Evolutionary conservation across 352 stramenopile species (phyloP).

Genomic region (Phytophthora palmivora): DNA sequence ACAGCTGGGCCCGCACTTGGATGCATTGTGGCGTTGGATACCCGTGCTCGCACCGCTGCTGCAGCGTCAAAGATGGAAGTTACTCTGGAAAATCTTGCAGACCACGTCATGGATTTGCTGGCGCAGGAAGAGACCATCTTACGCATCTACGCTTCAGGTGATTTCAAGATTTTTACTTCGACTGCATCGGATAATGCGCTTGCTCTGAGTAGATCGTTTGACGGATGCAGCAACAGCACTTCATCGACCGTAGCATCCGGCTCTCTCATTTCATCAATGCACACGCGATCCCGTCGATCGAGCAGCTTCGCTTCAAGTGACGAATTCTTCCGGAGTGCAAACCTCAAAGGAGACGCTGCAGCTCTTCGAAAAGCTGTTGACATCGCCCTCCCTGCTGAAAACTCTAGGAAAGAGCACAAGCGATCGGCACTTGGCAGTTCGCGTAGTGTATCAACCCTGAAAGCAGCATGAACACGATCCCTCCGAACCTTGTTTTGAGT

Average conservation of each 20-base stretch:
- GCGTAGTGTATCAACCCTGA: constrained; percentile 22
- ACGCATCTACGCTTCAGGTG: constrained; percentile 63
- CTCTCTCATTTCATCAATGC: constrained; percentile 31
- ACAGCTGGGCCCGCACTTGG: constrained; percentile 45
- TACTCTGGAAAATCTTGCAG: constrained; percentile 65
- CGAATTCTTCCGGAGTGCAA: constrained; percentile 41
- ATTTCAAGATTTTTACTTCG: constrained; percentile 70
- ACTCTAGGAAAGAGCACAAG: constrained; percentile 20
- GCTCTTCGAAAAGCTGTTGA: constrained; percentile 20
- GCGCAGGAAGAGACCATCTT: constrained; percentile 64
- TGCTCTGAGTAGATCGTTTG: constrained; percentile 32
- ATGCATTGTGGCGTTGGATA: constrained; percentile 72
- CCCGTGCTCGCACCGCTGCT: constrained; percentile 41
- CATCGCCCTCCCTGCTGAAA: constrained; percentile 2
- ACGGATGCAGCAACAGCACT: constrained; percentile 45
- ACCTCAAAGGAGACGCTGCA: constrained; percentile 11
- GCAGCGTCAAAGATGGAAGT: constrained; percentile 56
- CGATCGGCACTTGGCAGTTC: constrained; percentile 8
- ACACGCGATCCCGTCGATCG: constrained; percentile 29
- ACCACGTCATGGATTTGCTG: constrained; percentile 69
- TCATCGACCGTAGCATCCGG: constrained; percentile 24
- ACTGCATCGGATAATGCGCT: constrained; percentile 34
- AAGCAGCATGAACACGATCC: constrained; percentile 32
- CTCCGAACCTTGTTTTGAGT: constrained; percentile 19
- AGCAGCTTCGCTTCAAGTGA: constrained; percentile 52